phyloP scores from a whole-genome alignment of 108 stramenopile genomes.

The Stephanodiscus triporus region DNA sequence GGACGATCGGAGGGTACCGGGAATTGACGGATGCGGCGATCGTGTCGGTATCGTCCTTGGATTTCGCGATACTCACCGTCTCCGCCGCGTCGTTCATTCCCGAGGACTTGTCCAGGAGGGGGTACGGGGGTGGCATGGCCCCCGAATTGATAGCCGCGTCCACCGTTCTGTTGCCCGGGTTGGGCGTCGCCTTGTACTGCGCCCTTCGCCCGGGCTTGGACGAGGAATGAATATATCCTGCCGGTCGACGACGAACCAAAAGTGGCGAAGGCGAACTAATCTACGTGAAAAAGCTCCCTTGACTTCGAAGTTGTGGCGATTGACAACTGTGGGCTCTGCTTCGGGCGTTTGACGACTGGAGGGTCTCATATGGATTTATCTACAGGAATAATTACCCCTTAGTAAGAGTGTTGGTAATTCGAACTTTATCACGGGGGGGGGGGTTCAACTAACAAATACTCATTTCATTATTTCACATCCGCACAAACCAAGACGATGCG shows the following conservation, averaged over 20 bases:
- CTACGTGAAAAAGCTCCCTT: no score
- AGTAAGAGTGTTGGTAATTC: no score
- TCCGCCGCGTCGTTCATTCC: conserved; percentile 58
- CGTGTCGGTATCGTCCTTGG: conserved; percentile 58
- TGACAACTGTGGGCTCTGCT: no score
- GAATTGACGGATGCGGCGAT: conserved; percentile 43
- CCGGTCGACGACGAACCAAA: no score
- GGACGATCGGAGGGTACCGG: conserved; percentile 36
- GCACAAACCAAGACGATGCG: background rate
- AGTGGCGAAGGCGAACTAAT: no score
- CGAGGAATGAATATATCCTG: no score
- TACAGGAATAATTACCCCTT: no score
- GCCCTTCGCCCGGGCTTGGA: conserved; percentile 59
- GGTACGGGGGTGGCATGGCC: conserved; percentile 5
- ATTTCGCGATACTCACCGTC: conserved; percentile 55
- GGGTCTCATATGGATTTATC: no score
- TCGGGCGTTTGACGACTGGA: no score
- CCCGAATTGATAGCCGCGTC: conserved; percentile 40
- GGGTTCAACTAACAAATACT: no score
- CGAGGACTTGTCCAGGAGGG: conserved; percentile 56
- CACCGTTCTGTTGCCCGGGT: conserved; percentile 56
- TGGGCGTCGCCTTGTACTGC: conserved; percentile 64
- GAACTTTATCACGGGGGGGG: no score
- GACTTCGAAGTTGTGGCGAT: no score
- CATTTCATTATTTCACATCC: background rate